phyloP scores from a whole-genome alignment of 441 rosid genomes.

The Populus tomentosa region DNA sequence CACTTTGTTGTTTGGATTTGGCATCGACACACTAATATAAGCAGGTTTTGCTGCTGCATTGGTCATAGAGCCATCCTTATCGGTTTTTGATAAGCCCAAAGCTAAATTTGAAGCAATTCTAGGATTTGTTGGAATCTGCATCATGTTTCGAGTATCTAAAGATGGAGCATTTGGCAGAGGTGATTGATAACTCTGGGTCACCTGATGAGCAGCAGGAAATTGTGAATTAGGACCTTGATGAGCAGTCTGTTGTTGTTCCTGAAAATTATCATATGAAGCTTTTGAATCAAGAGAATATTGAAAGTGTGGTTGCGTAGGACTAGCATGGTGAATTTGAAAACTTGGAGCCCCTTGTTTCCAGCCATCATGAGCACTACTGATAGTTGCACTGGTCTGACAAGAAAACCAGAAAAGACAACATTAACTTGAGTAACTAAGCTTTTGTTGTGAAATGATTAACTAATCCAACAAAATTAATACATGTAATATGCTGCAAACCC shows the following conservation, averaged over 20 bases:
- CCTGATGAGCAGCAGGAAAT: slow-evolving; percentile 57
- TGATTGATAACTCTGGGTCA: slow-evolving; percentile 48
- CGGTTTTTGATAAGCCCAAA: slow-evolving; percentile 57
- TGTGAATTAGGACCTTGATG: slow-evolving; percentile 64
- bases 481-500: not conserved
- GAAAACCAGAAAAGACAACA: slow-evolving; percentile 18
- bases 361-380: slow-evolving; percentile 55
- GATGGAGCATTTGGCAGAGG: slow-evolving; percentile 48
- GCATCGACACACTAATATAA: slow-evolving; percentile 68
- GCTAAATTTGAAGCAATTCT: slow-evolving; percentile 90
- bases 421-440: slow-evolving; percentile 12
- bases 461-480: not conserved
- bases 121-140: slow-evolving; percentile 97
- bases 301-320: slow-evolving; percentile 54
- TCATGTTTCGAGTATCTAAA: slow-evolving; percentile 59
- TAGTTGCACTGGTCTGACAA: slow-evolving; percentile 61
- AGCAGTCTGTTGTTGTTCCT: slow-evolving; percentile 62
- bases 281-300: slow-evolving; percentile 62
- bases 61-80: slow-evolving; percentile 52
- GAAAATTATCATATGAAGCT: slow-evolving; percentile 61
- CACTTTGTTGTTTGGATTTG: slow-evolving; percentile 52
- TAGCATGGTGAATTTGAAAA: slow-evolving; percentile 58
- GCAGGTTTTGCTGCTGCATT: slow-evolving; percentile 63
- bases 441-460: not conserved
- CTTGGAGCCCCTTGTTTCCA: slow-evolving; percentile 59